Percentiles rank a stretch among this genome's conserved stretches.
Conservation (phyloP, 805 yeast species). For the Hanseniaspora occidentalis region DNA sequence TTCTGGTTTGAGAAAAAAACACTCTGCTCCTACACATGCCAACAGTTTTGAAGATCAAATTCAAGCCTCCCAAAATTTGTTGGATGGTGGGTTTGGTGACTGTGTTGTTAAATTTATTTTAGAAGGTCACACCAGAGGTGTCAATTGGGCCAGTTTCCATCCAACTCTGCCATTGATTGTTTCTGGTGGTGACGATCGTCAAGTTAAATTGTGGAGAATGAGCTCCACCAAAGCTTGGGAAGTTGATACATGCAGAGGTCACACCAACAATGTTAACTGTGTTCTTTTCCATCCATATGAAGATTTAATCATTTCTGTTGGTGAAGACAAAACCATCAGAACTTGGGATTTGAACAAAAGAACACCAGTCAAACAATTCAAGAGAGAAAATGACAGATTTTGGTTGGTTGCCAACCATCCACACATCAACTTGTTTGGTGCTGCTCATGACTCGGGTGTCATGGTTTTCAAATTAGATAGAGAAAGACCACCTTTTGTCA, state of each 20-base stretch:
- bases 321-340: constrained; percentile 92
- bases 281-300: constrained; percentile 88
- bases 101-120: constrained; percentile 90
- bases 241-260: constrained; percentile 97
- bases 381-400: constrained; percentile 87
- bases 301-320: constrained; percentile 82
- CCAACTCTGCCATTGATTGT: constrained; percentile 92
- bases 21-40: constrained; percentile 61
- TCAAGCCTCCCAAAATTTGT: constrained; percentile 49
- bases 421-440: constrained; percentile 79
- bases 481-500: constrained; percentile 65
- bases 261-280: constrained; percentile 82
- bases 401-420: constrained; percentile 92
- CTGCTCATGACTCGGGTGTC: constrained; percentile 94
- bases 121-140: constrained; percentile 98
- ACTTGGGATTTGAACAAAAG: constrained; percentile 95
- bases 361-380: constrained; percentile 85
- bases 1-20: constrained; percentile 85
- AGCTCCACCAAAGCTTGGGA: constrained; percentile 98
- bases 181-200: constrained; percentile 92
- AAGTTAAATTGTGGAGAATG: constrained; percentile 95
- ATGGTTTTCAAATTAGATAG: constrained; percentile 96
- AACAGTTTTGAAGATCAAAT: constrained; percentile 32
- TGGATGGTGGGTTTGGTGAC: constrained; percentile 91
- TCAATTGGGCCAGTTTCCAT: constrained; percentile 97